A percentile compares a stretch with the other conserved stretches of the same genome.
Conservation (phyloP, 2,329 filamentous ascomycete genomes). For the Alternaria panax region DNA sequence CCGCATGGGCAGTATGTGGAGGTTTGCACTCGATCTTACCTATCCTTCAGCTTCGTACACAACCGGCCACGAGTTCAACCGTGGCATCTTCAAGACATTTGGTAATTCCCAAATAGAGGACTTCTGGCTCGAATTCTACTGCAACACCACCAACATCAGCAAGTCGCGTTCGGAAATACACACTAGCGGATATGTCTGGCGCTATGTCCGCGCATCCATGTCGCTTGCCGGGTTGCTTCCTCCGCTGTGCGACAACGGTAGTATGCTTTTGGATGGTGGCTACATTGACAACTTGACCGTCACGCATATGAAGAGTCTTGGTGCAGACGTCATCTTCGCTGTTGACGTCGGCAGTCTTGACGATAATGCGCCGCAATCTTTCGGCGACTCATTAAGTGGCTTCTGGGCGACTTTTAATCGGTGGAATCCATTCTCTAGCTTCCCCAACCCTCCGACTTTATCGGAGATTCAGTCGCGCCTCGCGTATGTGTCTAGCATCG, state of each 20-base stretch:
- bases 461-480: slow-evolving; percentile 95
- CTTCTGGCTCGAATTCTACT: slow-evolving; percentile 99
- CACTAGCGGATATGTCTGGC: slow-evolving; percentile 95
- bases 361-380: slow-evolving; percentile 88
- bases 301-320: slow-evolving; percentile 93
- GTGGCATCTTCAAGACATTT: slow-evolving; percentile 98
- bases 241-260: slow-evolving; percentile 94
- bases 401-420: slow-evolving; percentile 95
- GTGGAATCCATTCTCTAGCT: slow-evolving; percentile 92
- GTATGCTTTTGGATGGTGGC: slow-evolving; percentile 94
- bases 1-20: slow-evolving; percentile 99
- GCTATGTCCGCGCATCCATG: slow-evolving; percentile 97
- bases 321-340: slow-evolving; percentile 93
- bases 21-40: slow-evolving; percentile 94
- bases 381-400: slow-evolving; percentile 92
- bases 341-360: slow-evolving; percentile 93
- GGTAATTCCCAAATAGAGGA: slow-evolving; percentile 97
- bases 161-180: slow-evolving; percentile 92
- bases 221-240: slow-evolving; percentile 91
- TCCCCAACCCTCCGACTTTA: slow-evolving; percentile 90
- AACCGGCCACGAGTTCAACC: slow-evolving; percentile 98
- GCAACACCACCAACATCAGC: slow-evolving; percentile 98
- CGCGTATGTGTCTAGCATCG: slow-evolving; percentile 93
- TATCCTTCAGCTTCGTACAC: slow-evolving; percentile 98
- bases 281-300: slow-evolving; percentile 98